Evolutionary conservation across 75 land plant species (phyloP), one percentile per base, ranked within the genome.

Genomic region (Pinus albicaulis): DNA sequence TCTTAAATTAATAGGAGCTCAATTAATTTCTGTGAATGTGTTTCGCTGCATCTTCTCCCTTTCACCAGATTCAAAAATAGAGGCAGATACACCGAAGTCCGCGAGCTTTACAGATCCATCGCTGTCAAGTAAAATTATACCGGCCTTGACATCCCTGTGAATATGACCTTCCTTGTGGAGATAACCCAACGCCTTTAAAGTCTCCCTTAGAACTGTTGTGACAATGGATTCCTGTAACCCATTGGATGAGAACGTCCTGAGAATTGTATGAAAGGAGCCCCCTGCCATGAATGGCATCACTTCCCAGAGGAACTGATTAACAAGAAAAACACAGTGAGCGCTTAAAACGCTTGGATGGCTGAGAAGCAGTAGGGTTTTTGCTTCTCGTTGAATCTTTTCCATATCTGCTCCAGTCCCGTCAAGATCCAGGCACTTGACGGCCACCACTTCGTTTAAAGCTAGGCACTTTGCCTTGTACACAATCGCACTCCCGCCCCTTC

Each of bases 221-320:
- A 95, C 91, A 74, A 84, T 78, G 3, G 85, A 86, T 88, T 95
- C 93, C 1, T 90, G 80, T 13, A 95, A 82, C 31, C 95, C 95
- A 65, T 83, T 84, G 66, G 93, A 93, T 41, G 61, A 95, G 28
- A 91, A 73, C 22, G 91, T 78, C n/a, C 86, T 72, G 74, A 95
- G 90, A 61, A 92, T 92, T 73, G 89, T 84, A 38, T 85, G 88
- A 22, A 92, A 77, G 58, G 98, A 95, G 8, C 98, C 98, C 25
- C 84, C 90, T 19, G 89, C 85, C 93, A 95, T 91, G 85, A 89
- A 95, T 0, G 98, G 98, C 98, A 93, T 95, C 55, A 95, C 95
- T 4, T 93, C 92, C 93, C 95, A 95, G 20, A 95, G 86, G 72
- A 69, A 76, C 34, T 71, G 81, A 60, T 76, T 89, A 26, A 88